These are phyloP conservation scores for Suillus subalutaceus DNA, from an alignment of 768 basidiomycete species.

Conservation along the genomic window DNA sequence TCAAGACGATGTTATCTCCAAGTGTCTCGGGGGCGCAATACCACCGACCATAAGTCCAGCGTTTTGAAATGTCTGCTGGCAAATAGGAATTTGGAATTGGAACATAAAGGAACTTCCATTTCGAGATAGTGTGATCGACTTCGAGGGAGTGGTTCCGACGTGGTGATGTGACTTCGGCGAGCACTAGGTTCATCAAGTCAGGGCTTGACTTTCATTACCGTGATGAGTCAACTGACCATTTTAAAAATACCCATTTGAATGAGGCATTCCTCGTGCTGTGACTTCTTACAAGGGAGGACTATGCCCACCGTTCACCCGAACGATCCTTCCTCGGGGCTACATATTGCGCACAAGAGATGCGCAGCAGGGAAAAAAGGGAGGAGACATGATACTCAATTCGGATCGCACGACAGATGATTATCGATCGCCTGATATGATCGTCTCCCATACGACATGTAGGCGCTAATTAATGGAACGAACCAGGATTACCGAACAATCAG, in stretches of 20 bases:
- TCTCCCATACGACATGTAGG: not conserved
- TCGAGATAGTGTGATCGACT: not conserved
- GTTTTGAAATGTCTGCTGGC: not conserved
- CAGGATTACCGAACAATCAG: not conserved
- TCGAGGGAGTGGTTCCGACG: not conserved
- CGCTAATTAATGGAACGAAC: not conserved
- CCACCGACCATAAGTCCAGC: not conserved
- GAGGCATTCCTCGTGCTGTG: not conserved
- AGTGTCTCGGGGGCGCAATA: not conserved
- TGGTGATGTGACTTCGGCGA: not conserved
- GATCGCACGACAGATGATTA: not conserved
- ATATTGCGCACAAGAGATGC: not conserved
- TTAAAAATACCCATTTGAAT: not conserved
- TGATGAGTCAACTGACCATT: not conserved
- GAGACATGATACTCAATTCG: not conserved
- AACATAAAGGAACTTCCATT: conserved; percentile 5
- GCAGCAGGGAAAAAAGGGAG: not conserved
- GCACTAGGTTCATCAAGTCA: not conserved
- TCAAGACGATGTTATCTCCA: not conserved
- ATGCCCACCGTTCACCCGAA: not conserved
- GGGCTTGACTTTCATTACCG: too few relatives aligned
- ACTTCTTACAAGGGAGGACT: not conserved
- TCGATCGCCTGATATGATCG: not conserved
- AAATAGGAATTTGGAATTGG: not conserved
- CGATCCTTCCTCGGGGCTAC: not conserved